Conservation (phyloP, 176 grass and related monocot species). For the Carex parvula region DNA sequence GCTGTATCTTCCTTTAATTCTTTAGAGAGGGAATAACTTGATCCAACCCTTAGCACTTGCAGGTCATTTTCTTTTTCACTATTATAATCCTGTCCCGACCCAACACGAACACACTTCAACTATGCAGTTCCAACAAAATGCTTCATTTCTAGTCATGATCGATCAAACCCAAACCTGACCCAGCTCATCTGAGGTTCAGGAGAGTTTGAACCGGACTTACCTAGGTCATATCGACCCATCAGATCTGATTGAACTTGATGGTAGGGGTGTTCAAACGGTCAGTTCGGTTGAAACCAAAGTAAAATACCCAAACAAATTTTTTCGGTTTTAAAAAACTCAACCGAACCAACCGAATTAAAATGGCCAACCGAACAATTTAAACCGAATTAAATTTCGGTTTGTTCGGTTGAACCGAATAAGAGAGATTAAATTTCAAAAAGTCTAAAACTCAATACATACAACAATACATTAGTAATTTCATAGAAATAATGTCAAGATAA, state of each 20-base stretch:
- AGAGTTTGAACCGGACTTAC: neutral
- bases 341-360: no score
- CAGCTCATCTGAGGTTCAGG: neutral
- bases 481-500: no score
- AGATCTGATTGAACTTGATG: neutral
- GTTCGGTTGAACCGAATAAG: no score
- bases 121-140: neutral
- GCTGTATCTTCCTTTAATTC: neutral
- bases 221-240: neutral
- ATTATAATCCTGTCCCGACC: neutral
- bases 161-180: neutral
- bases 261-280: neutral
- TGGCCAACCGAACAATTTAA: no score
- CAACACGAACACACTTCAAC: neutral
- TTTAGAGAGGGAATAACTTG: neutral
- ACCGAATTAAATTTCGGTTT: no score
- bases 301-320: no score
- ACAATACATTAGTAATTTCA: no score
- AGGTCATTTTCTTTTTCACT: neutral
- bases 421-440: no score
- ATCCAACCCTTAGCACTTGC: neutral
- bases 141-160: neutral
- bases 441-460: no score
- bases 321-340: no score
- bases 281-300: no score